A percentile compares a stretch with the other conserved stretches of the same genome.
phyloP scores from a whole-genome alignment of 139 green algal genomes.

The Coccomyxa sp. region DNA sequence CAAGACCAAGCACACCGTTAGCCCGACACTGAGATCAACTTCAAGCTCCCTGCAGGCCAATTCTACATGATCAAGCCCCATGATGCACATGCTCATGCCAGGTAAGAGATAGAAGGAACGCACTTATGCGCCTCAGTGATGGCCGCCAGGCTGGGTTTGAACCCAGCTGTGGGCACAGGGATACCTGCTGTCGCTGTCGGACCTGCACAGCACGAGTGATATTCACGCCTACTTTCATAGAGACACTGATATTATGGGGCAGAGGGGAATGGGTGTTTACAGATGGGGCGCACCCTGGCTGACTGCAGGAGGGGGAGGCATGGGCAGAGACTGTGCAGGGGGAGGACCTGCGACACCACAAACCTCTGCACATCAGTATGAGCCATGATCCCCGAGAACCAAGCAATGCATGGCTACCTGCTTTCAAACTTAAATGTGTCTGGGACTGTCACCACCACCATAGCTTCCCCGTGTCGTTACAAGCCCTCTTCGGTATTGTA shows the following conservation, averaged over 20 bases:
- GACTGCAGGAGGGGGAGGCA: no score
- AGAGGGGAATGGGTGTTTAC: not conserved
- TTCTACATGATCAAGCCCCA: not conserved
- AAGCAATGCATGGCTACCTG: not conserved
- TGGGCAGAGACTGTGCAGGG: no score
- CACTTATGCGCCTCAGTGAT: slow-evolving; percentile 59
- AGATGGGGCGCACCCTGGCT: no score
- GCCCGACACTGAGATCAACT: not conserved
- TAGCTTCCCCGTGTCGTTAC: not conserved
- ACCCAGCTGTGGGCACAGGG: slow-evolving; percentile 9
- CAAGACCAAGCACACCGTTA: not conserved
- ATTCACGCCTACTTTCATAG: not conserved
- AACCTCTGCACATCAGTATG: no score
- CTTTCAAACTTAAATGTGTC: not conserved
- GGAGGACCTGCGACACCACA: not conserved
- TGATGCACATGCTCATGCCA: not conserved
- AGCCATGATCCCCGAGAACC: not conserved
- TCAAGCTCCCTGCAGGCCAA: not conserved
- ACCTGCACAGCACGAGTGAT: not conserved
- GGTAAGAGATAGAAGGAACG: not conserved
- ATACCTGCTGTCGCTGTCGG: not conserved
- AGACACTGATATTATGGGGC: not conserved
- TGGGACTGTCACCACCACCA: not conserved
- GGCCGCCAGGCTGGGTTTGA: slow-evolving; percentile 31
- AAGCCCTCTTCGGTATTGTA: not conserved